Conservation (phyloP, 75 land plant species). For the Cunninghamia lanceolata region DNA sequence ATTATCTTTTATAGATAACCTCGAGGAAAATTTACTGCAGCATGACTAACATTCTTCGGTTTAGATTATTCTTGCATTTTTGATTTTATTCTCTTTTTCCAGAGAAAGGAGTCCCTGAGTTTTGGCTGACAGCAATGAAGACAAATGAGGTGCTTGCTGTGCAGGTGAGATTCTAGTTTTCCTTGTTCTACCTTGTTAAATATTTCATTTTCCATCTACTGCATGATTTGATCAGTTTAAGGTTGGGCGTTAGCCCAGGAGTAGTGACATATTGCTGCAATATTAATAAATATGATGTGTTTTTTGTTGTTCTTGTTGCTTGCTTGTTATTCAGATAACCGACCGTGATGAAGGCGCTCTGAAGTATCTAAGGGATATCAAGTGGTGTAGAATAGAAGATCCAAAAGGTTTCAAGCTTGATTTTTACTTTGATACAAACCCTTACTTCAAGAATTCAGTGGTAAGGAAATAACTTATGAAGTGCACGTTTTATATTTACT, state of each 20-base stretch:
- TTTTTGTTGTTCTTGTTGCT: background rate
- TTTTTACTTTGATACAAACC: conserved; percentile 82
- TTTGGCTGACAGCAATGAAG: conserved; percentile 95
- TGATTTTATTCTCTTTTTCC: conserved; percentile 11
- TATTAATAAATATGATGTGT: background rate
- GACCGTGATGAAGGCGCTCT: conserved; percentile 97
- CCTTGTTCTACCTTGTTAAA: background rate
- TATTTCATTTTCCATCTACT: background rate
- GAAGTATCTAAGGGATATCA: conserved; percentile 86
- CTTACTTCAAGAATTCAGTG: conserved; percentile 84
- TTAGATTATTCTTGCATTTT: background rate
- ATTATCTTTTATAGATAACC: background rate
- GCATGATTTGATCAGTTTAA: background rate
- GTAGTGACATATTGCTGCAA: background rate
- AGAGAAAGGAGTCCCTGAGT: conserved; percentile 96
- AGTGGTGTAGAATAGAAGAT: conserved; percentile 71
- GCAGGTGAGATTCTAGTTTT: conserved; percentile 43
- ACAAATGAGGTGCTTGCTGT: conserved; percentile 81
- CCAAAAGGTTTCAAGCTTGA: conserved; percentile 98
- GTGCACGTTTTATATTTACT: background rate
- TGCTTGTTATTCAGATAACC: conserved; percentile 56
- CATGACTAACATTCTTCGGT: background rate
- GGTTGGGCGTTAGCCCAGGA: background rate
- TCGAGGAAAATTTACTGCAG: background rate
- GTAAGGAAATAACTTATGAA: conserved; percentile 13